Base-by-base conservation (phyloP, 257 asterid genomes). In the Capsicum rhomboideum region DNA sequence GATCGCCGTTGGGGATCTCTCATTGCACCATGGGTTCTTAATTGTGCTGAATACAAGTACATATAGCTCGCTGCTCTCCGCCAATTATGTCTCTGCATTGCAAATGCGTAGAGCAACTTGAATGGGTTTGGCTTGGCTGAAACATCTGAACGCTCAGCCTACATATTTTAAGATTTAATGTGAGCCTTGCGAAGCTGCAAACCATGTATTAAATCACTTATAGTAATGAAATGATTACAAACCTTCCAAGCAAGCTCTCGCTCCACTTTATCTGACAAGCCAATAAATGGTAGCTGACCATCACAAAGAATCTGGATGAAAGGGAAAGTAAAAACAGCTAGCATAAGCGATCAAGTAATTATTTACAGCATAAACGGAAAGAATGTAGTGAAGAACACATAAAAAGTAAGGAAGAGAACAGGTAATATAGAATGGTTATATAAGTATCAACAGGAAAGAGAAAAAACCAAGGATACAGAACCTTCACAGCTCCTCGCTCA, bases 161-260 rank as follows among this genome's bases (percentile, higher is more conserved):
- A 89, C 86, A 87, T 84, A 81, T 49, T 37, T 59, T 86, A 81
- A 88, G 28, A 77, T 28, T 52, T 52, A 64, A 72, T 23, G 74
- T 84, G 44, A 61, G 78, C 40, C 21, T 71, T 77, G 46, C 54
- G 44, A 77, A 83, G 83, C 82, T 55, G 74, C 80, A 79, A 78
- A 74, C 50, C 40, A n/a, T 12, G 55, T 50, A 82, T 68, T 52
- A 20, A 26, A 82, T 68, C 55, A 71, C 14, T 67, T 82, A 66
- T 68, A 68, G 64, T 81, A n/a, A 28, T 81, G 55, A 81, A 16
- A 68, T 82, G 31, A 85, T 56, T 14, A 59, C 90, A 86, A 80
- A 96, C 99, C 99, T 94, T 96, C 98, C 98, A 91, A 86, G 91
- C 93, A 88, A 96, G 99, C 93, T 96, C 99, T 79, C 90, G 91